Evolutionary conservation across 2,329 filamentous ascomycete species (phyloP), one percentile per base, ranked within the genome.

Genomic region (Berkeleyomyces basicola): DNA sequence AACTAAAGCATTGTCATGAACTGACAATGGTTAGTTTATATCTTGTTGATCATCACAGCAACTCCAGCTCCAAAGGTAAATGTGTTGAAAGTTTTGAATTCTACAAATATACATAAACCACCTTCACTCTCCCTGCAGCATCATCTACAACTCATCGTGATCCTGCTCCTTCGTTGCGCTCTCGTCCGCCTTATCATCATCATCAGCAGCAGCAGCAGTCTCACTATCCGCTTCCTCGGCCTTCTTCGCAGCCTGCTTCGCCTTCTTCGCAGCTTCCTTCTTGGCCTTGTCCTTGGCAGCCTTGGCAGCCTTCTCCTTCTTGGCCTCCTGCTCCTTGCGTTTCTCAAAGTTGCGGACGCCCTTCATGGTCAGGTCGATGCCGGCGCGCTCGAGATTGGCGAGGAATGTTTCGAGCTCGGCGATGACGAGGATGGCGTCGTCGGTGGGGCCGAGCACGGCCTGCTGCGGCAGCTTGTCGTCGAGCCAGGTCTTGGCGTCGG

Each of bases 371-470:
- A 91, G 78, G 33, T 89, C 82, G 71, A 86, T 80, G 68, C 83
- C 82, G 3, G 79, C 81, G 70, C 87, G 84, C 70, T 86, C 83
- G 5, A 97, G 79, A 71, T 87, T 82, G 68, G 84, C 82, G 14
- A 84, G 79, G 72, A 86, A 86, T 33, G 77, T 78, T 64, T 83
- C 76, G 39, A 96, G 73, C 37, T 96, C 91, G 69, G 85, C 84
- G 67, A 84, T 76, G 0, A 86, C 79, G 7, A 96, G 77, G 5
- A 85, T 84, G 0, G 90, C 88, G 67, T 97, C 84, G 7, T 89
- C 88, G 1, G 84, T 83, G 1, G 78, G 74, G 14, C 79, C 75
- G 2, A 96, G 81, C 67, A 82, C 84, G 39, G 84, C 81, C 73
- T 97, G 92, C 68, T 81, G 79, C 2, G 79, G 76, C 58, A 88